These are phyloP conservation scores for Davidsoniella virescens DNA, from an alignment of 2,329 filamentous ascomycete species.

Conservation along the genomic window DNA sequence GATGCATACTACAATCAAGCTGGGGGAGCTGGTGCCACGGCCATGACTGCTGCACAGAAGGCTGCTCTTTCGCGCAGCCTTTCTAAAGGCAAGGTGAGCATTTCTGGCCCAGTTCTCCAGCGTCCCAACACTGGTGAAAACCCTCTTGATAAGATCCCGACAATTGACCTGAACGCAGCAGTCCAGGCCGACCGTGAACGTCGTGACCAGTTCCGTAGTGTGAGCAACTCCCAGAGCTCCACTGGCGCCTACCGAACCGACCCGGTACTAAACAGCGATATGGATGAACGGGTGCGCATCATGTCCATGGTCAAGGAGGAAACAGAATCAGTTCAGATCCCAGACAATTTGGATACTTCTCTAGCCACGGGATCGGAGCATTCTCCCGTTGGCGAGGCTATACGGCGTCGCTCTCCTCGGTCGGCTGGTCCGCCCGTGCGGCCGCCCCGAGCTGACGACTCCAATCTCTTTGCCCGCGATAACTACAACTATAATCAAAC, in stretches of 20 bases:
- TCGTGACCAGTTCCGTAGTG: constrained; percentile 20
- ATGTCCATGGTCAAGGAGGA: constrained; percentile 13
- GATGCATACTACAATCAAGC: constrained; percentile 7
- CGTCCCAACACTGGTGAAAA: constrained; percentile 20
- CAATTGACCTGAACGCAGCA: constrained; percentile 34
- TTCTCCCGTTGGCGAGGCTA: constrained; percentile 33
- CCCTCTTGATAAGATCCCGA: constrained; percentile 29
- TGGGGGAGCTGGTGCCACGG: constrained; percentile 18
- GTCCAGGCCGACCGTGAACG: constrained; percentile 30
- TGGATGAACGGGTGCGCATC: constrained; percentile 11
- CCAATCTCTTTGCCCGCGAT: constrained; percentile 1
- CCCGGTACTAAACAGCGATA: constrained; percentile 9
- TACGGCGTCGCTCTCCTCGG: constrained; percentile 34
- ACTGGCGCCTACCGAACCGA: constrained; percentile 6
- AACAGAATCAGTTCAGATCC: constrained; percentile 8
- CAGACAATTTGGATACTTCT: constrained; percentile 17
- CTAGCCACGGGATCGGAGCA: constrained; percentile 31
- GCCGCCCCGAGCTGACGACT: constrained; percentile 1
- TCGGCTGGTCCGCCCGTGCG: constrained; percentile 2
- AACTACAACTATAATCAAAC: neutral
- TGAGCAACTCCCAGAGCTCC: constrained; percentile 14
- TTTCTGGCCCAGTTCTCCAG: constrained; percentile 34
- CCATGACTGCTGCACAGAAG: constrained; percentile 14
- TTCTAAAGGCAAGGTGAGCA: constrained; percentile 25
- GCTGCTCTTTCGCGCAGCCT: constrained; percentile 13